Conservation (phyloP, 2,329 filamentous ascomycete genomes). For the Penicillium sp. region DNA sequence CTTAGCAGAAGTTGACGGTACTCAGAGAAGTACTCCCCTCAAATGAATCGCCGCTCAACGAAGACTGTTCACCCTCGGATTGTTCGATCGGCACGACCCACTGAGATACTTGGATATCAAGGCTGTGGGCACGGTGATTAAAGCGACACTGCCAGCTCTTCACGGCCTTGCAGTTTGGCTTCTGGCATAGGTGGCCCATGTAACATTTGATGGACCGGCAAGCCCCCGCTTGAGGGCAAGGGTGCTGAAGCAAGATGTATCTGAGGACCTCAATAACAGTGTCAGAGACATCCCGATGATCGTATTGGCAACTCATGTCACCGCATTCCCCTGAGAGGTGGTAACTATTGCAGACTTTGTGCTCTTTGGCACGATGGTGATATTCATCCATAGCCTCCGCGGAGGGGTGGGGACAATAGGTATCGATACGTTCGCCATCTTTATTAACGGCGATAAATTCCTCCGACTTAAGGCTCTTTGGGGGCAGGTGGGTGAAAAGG, state of each 20-base stretch:
- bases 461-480: slow-evolving; percentile 22
- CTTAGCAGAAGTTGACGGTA: slow-evolving; percentile 3
- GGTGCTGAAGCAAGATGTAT: slow-evolving; percentile 49
- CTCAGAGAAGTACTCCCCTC: slow-evolving; percentile 14
- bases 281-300: slow-evolving; percentile 51
- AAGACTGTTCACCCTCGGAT: slow-evolving; percentile 20
- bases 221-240: slow-evolving; percentile 45
- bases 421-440: slow-evolving; percentile 53
- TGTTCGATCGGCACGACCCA: slow-evolving; percentile 33
- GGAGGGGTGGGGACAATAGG: slow-evolving; percentile 43
- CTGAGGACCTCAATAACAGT: slow-evolving; percentile 48
- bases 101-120: slow-evolving; percentile 30
- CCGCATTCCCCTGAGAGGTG: slow-evolving; percentile 50
- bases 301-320: slow-evolving; percentile 46
- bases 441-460: slow-evolving; percentile 53
- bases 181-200: slow-evolving; percentile 50
- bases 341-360: slow-evolving; percentile 56
- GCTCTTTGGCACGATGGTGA: slow-evolving; percentile 40
- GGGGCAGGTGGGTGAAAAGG: slow-evolving; percentile 27
- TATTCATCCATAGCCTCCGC: slow-evolving; percentile 46
- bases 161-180: slow-evolving; percentile 35
- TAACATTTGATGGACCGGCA: slow-evolving; percentile 52
- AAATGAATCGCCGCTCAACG: slow-evolving; percentile 22
- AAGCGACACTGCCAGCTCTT: slow-evolving; percentile 39
- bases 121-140: slow-evolving; percentile 31